Evolutionary conservation across 2,329 filamentous ascomycete genomes (phyloP).

Genomic region (Aspergillus amoenus): DNA sequence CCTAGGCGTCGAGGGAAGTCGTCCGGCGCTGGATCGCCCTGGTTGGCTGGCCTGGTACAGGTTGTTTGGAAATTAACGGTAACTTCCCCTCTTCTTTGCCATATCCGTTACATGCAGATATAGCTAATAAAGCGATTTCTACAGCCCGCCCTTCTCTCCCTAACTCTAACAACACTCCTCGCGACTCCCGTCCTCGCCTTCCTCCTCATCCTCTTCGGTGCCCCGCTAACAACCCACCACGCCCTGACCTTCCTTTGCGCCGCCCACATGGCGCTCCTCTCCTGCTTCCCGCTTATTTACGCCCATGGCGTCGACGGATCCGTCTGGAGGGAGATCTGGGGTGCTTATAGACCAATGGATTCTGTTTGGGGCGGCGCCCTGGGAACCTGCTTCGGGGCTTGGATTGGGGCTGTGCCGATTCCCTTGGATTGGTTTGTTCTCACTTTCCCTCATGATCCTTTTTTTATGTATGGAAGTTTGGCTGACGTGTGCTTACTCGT

Average conservation of each 20-base stretch:
- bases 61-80: constrained; percentile 27
- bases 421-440: constrained; percentile 77
- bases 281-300: constrained; percentile 78
- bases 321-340: constrained; percentile 69
- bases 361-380: constrained; percentile 78
- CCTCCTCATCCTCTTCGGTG: constrained; percentile 82
- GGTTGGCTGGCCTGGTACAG: background rate
- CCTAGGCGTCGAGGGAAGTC: background rate
- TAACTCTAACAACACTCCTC: constrained; percentile 54
- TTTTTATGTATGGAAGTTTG: background rate
- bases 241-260: constrained; percentile 76
- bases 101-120: background rate
- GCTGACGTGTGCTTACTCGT: background rate
- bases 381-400: constrained; percentile 78
- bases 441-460: background rate
- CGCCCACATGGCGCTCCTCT: constrained; percentile 76
- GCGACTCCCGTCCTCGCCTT: constrained; percentile 58
- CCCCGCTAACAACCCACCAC: constrained; percentile 79
- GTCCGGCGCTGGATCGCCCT: background rate
- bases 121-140: background rate
- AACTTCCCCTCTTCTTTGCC: background rate
- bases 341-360: constrained; percentile 72
- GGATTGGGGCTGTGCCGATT: constrained; percentile 92
- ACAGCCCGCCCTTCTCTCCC: constrained; percentile 69
- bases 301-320: constrained; percentile 72